Percentiles rank a stretch among this genome's conserved stretches.
These are phyloP conservation scores for Ceratocystis ficicola DNA, from an alignment of 2,329 filamentous ascomycete species.

Conservation along the genomic window DNA sequence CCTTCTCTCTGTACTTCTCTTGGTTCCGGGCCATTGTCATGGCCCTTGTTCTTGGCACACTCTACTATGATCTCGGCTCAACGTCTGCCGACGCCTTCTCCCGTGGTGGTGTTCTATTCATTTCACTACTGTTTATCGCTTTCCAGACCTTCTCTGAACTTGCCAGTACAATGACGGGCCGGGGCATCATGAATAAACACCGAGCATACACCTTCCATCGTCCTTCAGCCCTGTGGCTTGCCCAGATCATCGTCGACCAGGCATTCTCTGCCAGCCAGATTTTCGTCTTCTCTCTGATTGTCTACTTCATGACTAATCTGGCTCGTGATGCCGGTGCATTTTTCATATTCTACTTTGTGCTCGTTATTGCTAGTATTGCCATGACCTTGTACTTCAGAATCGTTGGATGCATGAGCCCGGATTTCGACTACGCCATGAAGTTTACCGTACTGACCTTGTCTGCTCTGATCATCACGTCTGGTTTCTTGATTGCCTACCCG, in stretches of 20 bases:
- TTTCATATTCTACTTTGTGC: constrained; percentile 63
- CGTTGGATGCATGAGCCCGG: constrained; percentile 60
- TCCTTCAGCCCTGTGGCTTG: constrained; percentile 71
- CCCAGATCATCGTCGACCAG: constrained; percentile 67
- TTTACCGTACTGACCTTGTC: constrained; percentile 69
- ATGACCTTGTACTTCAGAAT: constrained; percentile 72
- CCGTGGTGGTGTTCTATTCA: constrained; percentile 70
- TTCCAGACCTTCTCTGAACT: constrained; percentile 76
- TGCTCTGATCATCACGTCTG: constrained; percentile 67
- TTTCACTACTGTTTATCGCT: constrained; percentile 71
- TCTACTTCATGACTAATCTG: constrained; percentile 67
- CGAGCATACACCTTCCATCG: constrained; percentile 72
- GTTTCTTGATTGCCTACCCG: constrained; percentile 73
- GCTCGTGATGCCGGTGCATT: constrained; percentile 60
- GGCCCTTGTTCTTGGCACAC: constrained; percentile 65
- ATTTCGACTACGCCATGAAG: constrained; percentile 78
- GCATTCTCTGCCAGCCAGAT: constrained; percentile 61
- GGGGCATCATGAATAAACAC: constrained; percentile 73
- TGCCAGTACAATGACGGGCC: constrained; percentile 59
- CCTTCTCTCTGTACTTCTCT: constrained; percentile 60
- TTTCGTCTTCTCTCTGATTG: constrained; percentile 58
- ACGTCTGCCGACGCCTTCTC: constrained; percentile 63
- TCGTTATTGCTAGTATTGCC: constrained; percentile 54
- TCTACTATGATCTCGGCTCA: constrained; percentile 59
- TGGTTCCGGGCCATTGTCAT: constrained; percentile 59